Percentiles rank a stretch among this genome's conserved stretches.
phyloP scores from a whole-genome alignment of 2,329 filamentous ascomycete species.

The Fusarium sp. region DNA sequence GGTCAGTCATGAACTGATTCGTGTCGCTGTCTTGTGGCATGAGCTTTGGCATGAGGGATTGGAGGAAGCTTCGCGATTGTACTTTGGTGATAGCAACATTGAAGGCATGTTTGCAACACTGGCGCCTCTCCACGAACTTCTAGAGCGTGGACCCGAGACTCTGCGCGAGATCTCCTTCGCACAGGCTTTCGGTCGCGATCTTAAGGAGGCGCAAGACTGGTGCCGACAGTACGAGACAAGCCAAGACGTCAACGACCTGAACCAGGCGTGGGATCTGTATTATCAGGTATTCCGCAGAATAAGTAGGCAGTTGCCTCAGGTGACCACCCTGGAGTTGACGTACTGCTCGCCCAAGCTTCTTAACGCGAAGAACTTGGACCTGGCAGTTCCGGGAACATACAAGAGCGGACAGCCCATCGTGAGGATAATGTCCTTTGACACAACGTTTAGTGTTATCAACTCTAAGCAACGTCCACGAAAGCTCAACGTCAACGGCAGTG shows the following conservation, averaged over 20 bases:
- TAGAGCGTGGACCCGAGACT: conserved; percentile 92
- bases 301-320: conserved; percentile 88
- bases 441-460: conserved; percentile 89
- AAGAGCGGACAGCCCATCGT: conserved; percentile 81
- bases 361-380: conserved; percentile 83
- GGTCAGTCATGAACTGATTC: conserved; percentile 95
- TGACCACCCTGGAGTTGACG: conserved; percentile 91
- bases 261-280: conserved; percentile 99
- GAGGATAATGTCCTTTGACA: conserved; percentile 88
- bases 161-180: conserved; percentile 96
- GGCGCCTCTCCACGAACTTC: conserved; percentile 87
- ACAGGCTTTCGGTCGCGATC: conserved; percentile 94
- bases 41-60: conserved; percentile 99
- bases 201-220: conserved; percentile 95
- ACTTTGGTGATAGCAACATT: conserved; percentile 97
- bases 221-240: conserved; percentile 91
- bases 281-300: conserved; percentile 99
- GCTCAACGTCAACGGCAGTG: conserved; percentile 86
- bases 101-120: conserved; percentile 96
- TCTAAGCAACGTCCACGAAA: conserved; percentile 97
- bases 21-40: conserved; percentile 97
- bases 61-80: conserved; percentile 94
- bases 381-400: conserved; percentile 97
- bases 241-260: conserved; percentile 92
- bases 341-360: conserved; percentile 97